phyloP scores from a whole-genome alignment of 1,139 yeast genomes.

The Debaryomyces nepalensis region DNA sequence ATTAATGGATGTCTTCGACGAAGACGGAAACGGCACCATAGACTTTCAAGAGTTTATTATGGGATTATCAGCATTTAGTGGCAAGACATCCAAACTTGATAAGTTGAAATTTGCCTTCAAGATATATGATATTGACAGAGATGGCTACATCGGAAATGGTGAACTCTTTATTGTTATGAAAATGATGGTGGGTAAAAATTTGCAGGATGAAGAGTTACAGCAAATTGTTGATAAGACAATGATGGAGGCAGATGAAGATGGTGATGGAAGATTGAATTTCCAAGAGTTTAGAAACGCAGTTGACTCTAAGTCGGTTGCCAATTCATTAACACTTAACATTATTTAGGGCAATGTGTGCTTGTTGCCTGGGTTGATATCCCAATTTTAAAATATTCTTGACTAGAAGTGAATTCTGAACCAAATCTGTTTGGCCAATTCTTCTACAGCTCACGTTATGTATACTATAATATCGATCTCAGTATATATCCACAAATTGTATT shows the following conservation, averaged over 20 bases:
- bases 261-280: slow-evolving; percentile 85
- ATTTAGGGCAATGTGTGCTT: slow-evolving; percentile 24
- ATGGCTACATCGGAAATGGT: slow-evolving; percentile 93
- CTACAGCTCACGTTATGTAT: no score
- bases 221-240: slow-evolving; percentile 95
- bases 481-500: no score
- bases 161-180: slow-evolving; percentile 90
- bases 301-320: slow-evolving; percentile 67
- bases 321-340: slow-evolving; percentile 56
- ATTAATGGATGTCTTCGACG: slow-evolving; percentile 92
- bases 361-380: no score
- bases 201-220: slow-evolving; percentile 86
- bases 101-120: slow-evolving; percentile 89
- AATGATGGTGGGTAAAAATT: slow-evolving; percentile 95
- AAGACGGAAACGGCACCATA: slow-evolving; percentile 89
- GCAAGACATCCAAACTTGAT: slow-evolving; percentile 83
- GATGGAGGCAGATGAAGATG: slow-evolving; percentile 91
- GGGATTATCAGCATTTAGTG: slow-evolving; percentile 88
- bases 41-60: slow-evolving; percentile 95
- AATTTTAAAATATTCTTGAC: not conserved
- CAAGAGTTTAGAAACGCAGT: slow-evolving; percentile 83
- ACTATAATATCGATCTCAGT: no score
- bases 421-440: no score
- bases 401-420: no score
- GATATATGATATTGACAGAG: slow-evolving; percentile 94